Evolutionary conservation across 2,329 filamentous ascomycete genomes (phyloP).

Genomic region (Colletotrichum tanaceti): DNA sequence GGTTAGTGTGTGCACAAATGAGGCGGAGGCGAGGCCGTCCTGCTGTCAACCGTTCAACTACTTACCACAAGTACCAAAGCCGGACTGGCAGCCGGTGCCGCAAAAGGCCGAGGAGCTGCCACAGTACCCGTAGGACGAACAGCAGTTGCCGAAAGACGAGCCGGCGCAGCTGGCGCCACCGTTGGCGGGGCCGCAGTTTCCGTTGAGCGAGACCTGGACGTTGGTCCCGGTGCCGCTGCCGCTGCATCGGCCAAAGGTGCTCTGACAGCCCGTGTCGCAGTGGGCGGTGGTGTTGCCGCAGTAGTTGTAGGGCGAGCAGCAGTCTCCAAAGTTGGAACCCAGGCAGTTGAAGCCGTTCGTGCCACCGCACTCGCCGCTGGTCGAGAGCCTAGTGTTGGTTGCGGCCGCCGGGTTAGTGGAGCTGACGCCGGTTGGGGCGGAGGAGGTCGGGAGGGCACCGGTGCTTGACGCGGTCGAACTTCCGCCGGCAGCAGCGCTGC

Average conservation of each 20-base stretch:
- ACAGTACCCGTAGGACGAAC: slow-evolving; percentile 42
- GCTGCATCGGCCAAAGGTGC: slow-evolving; percentile 39
- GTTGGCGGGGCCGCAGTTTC: slow-evolving; percentile 21
- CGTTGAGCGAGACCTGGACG: slow-evolving; percentile 29
- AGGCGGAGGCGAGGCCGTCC: no score
- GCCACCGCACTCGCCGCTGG: slow-evolving; percentile 31
- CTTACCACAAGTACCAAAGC: slow-evolving; percentile 32
- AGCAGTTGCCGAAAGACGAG: slow-evolving; percentile 40
- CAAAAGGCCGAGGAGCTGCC: slow-evolving; percentile 41
- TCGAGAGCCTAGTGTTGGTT: slow-evolving; percentile 31
- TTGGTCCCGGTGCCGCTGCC: slow-evolving; percentile 1
- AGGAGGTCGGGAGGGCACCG: slow-evolving; percentile 1
- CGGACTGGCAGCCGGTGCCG: slow-evolving; percentile 35
- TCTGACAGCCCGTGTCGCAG: slow-evolving; percentile 42
- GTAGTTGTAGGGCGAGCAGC: slow-evolving; percentile 42
- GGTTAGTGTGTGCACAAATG: background rate
- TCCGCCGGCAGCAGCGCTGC: background rate
- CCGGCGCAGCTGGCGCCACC: slow-evolving; percentile 25
- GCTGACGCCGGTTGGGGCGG: background rate
- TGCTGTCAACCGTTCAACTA: background rate
- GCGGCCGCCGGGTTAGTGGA: slow-evolving; percentile 16
- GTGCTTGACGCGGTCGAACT: background rate
- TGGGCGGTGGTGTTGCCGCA: slow-evolving; percentile 40
- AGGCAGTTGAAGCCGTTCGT: slow-evolving; percentile 30
- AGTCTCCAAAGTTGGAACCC: slow-evolving; percentile 39